Evolutionary conservation across 2,329 filamentous ascomycete species (phyloP).

Genomic region (Clonostachys sp.): DNA sequence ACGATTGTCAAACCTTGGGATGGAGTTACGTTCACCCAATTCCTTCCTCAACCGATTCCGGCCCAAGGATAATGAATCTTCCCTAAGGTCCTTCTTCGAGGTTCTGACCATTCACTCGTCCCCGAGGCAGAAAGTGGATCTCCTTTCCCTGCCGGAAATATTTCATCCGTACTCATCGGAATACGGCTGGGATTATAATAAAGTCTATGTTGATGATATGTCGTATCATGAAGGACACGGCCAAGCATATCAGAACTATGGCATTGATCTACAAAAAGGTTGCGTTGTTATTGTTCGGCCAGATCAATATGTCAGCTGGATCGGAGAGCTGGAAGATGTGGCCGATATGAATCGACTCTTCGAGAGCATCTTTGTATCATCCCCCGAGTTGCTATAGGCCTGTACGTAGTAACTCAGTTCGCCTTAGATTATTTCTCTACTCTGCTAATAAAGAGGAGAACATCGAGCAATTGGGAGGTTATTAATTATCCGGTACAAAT

Average conservation of each 20-base stretch:
- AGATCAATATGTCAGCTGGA: constrained; percentile 4
- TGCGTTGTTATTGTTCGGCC: constrained; percentile 19
- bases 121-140: constrained; percentile 39
- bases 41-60: constrained; percentile 4
- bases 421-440: no score
- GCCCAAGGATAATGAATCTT: constrained; percentile 3
- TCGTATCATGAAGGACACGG: constrained; percentile 46
- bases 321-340: constrained; percentile 2
- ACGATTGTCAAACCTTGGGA: constrained; percentile 41
- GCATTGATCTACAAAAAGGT: constrained; percentile 25
- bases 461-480: no score
- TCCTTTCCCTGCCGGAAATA: constrained; percentile 45
- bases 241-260: constrained; percentile 30
- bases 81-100: constrained; percentile 37
- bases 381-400: no score
- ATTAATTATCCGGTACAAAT: no score
- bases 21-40: constrained; percentile 21
- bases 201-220: constrained; percentile 49
- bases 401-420: no score
- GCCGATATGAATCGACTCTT: constrained; percentile 2
- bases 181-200: constrained; percentile 51
- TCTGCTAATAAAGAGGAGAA: no score
- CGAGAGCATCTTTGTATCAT: no score
- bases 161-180: constrained; percentile 39
- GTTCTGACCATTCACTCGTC: constrained; percentile 57